Evolutionary conservation across 2,329 filamentous ascomycete species (phyloP), one percentile per base, ranked within the genome.

Genomic region (Fusarium anthophilum): DNA sequence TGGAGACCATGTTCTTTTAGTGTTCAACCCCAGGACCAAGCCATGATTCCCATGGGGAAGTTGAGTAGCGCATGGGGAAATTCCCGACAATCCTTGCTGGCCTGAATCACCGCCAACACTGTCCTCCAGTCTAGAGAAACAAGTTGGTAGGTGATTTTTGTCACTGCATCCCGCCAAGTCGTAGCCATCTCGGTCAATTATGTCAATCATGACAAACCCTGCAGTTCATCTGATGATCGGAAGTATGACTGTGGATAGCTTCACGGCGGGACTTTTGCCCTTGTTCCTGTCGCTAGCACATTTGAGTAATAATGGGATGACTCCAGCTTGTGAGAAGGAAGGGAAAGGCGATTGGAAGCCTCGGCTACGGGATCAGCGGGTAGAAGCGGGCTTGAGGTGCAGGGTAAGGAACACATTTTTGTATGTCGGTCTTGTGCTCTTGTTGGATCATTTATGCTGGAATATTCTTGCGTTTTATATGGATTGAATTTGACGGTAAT

Each of bases 1-100:
- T 26, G 53, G 37, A 35, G 24, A 30, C 63, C 66, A 28, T 55
- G 63, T 44, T 28, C 17, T 39, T 50, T 43, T 69, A 69, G 64
- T 18, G 43, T 26, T 38, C 58, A 65, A 39, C 65, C 65, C 67
- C 67, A 70, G 37, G 66, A n/a, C 66, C 45, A 53, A 70, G 67
- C 51, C 15, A 39, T 37, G 44, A 59, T 65, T 69, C 67, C 67
- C 67, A 70, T 70, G 67, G 67, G 67, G 67, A 70, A 69, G 41
- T 43, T 43, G 38, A 39, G 30, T 50, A 11, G 66, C 41, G 47
- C 38, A 54, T 44, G 66, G 67, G 59, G 67, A 66, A 70, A 66
- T 66, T 41, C 18, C 59, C 67, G 53, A 54, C n/a, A 18, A 70
- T 44, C 67, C 59, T 24, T 70, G 66, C 26, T n/a, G 18, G 14